Evolutionary conservation across 345 rosid species (phyloP).

Genomic region (Arabis hirsuta): DNA sequence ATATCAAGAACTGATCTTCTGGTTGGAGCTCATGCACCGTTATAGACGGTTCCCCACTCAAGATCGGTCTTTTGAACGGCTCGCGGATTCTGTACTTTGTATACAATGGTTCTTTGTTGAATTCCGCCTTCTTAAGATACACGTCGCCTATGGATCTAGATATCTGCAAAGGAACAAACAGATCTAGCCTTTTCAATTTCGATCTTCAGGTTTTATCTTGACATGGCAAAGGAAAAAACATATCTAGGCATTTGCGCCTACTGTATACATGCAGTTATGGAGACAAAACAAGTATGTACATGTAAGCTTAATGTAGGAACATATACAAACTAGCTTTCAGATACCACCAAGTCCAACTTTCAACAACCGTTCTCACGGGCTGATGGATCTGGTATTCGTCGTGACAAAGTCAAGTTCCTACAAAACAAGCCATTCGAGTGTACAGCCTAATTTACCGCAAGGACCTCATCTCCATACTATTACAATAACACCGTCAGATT

Average conservation of each 20-base stretch:
- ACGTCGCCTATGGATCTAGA: slow-evolving; percentile 96
- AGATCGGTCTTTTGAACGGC: slow-evolving; percentile 78
- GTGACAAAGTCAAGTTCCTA: slow-evolving; percentile 22
- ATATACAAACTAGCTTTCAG: slow-evolving; percentile 11
- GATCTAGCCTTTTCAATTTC: slow-evolving; percentile 1
- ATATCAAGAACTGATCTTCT: slow-evolving; percentile 78
- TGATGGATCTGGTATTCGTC: slow-evolving; percentile 9
- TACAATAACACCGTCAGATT: neutral
- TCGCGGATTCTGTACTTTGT: slow-evolving; percentile 83
- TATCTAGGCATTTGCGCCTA: slow-evolving; percentile 4
- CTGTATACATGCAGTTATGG: neutral
- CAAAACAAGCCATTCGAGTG: neutral
- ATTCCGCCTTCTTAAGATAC: slow-evolving; percentile 85
- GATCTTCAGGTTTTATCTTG: neutral
- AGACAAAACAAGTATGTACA: neutral
- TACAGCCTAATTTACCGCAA: neutral
- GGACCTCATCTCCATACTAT: neutral
- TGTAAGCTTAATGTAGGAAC: neutral
- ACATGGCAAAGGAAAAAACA: slow-evolving; percentile 10
- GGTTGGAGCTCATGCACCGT: slow-evolving; percentile 71
- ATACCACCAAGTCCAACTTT: slow-evolving; percentile 1
- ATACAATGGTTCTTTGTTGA: slow-evolving; percentile 87
- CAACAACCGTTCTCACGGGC: slow-evolving; percentile 1
- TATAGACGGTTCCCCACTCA: slow-evolving; percentile 85
- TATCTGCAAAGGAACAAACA: slow-evolving; percentile 53